These are phyloP conservation scores for Akanthomyces lecanii DNA, from an alignment of 2,329 filamentous ascomycete species.

Conservation along the genomic window DNA sequence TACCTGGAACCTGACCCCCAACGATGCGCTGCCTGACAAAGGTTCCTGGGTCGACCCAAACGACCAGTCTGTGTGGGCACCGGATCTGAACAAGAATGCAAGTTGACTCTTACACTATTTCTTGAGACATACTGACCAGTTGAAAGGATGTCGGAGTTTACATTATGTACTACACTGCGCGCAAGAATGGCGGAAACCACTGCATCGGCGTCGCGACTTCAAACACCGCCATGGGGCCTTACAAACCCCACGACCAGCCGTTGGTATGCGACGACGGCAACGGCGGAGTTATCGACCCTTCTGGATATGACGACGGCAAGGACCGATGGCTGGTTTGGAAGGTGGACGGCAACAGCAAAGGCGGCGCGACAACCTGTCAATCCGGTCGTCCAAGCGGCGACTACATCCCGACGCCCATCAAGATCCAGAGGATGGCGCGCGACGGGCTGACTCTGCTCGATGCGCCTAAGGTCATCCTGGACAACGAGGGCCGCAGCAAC, in stretches of 20 bases:
- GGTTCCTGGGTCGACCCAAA: slow-evolving; percentile 15
- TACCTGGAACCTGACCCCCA: not conserved
- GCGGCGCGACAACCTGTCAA: slow-evolving; percentile 17
- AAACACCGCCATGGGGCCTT: slow-evolving; percentile 9
- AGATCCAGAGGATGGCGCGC: slow-evolving; percentile 14
- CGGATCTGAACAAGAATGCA: slow-evolving; percentile 15
- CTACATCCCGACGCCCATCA: slow-evolving; percentile 16
- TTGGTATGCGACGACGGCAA: slow-evolving; percentile 9
- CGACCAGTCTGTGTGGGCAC: slow-evolving; percentile 15
- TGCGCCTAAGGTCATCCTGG: slow-evolving; percentile 9
- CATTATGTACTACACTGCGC: slow-evolving; percentile 16
- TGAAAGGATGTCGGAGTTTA: slow-evolving; percentile 6
- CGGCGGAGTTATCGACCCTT: slow-evolving; percentile 11
- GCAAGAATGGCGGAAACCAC: slow-evolving; percentile 8
- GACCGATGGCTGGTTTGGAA: slow-evolving; percentile 14
- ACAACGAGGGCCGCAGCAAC: slow-evolving; percentile 13
- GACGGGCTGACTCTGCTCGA: slow-evolving; percentile 12
- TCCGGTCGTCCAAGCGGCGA: not conserved
- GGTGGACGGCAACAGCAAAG: slow-evolving; percentile 16
- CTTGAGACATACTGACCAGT: not conserved
- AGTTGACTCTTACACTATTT: not conserved
- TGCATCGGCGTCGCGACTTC: slow-evolving; percentile 18
- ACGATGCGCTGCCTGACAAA: slow-evolving; percentile 7
- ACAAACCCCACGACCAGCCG: slow-evolving; percentile 1
- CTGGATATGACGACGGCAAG: slow-evolving; percentile 10